Percentiles rank a stretch among this genome's conserved stretches.
phyloP scores from a whole-genome alignment of 805 yeast genomes.

The Candida orba region DNA sequence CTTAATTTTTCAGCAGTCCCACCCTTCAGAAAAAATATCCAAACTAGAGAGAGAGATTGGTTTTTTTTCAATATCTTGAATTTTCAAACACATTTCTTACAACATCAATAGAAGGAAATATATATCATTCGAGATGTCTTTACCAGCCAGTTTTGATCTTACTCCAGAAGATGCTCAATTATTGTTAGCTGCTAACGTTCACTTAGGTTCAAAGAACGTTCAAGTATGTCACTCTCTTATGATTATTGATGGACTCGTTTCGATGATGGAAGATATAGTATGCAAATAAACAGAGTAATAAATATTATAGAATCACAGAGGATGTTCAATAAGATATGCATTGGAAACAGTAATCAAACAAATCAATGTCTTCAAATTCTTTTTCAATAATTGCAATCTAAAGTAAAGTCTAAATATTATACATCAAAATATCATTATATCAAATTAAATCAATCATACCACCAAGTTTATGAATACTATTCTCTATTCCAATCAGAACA shows the following conservation, averaged over 20 bases:
- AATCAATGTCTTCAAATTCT: too few species aligned
- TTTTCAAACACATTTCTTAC: conserved; percentile 2
- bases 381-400: too few species aligned
- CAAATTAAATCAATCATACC: too few species aligned
- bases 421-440: neutral
- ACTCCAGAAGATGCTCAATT: conserved; percentile 98
- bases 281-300: neutral
- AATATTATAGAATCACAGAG: neutral
- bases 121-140: conserved; percentile 47
- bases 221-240: conserved; percentile 58
- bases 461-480: too few species aligned
- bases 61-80: conserved; percentile 9
- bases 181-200: conserved; percentile 98
- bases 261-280: neutral
- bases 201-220: conserved; percentile 99
- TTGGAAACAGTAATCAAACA: too few species aligned
- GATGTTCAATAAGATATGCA: neutral
- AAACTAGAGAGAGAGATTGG: neutral
- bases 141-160: conserved; percentile 84
- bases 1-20: conserved; percentile 11
- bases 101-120: conserved; percentile 9
- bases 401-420: too few species aligned
- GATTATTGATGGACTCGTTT: neutral
- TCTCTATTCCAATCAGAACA: too few species aligned
- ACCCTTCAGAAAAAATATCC: neutral